A percentile compares a stretch with the other conserved stretches of the same genome.
phyloP scores from a whole-genome alignment of 257 asterid genomes.

The Solanum acaule region DNA sequence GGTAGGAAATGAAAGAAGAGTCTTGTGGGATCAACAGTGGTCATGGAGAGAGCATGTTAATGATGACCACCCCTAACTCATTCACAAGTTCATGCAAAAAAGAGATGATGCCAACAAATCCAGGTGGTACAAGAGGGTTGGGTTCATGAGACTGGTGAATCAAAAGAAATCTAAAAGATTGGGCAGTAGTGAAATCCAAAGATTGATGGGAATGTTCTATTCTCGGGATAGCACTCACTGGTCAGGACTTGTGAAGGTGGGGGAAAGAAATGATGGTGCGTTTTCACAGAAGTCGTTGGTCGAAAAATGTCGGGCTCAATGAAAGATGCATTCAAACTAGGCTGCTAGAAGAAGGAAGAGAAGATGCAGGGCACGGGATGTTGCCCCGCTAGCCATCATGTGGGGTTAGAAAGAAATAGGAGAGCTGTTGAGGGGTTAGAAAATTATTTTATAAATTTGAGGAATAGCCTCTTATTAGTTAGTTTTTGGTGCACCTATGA shows the following conservation, averaged over 20 bases:
- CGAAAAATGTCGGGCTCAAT: not conserved
- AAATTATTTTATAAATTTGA: not conserved
- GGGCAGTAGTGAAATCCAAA: not conserved
- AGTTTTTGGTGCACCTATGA: not conserved
- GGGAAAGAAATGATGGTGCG: not conserved
- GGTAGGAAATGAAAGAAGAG: not conserved
- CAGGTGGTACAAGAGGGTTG: not conserved
- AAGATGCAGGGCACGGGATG: not conserved
- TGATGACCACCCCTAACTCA: not conserved
- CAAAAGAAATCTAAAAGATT: not conserved
- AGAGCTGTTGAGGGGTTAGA: not conserved
- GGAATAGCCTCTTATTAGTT: not conserved
- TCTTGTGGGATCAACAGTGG: not conserved
- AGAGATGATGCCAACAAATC: not conserved
- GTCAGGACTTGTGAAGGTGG: not conserved
- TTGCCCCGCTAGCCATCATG: not conserved
- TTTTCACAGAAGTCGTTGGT: not conserved
- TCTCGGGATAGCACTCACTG: not conserved
- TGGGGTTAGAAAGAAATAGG: not conserved
- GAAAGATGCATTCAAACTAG: not conserved
- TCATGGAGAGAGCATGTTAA: not conserved
- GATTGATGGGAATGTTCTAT: not conserved
- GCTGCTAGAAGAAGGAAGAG: not conserved
- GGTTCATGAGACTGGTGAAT: not conserved
- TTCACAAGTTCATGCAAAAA: not conserved